Base-by-base conservation (phyloP, 2,329 filamentous ascomycete genomes). In the Fusarium abutilonis region DNA sequence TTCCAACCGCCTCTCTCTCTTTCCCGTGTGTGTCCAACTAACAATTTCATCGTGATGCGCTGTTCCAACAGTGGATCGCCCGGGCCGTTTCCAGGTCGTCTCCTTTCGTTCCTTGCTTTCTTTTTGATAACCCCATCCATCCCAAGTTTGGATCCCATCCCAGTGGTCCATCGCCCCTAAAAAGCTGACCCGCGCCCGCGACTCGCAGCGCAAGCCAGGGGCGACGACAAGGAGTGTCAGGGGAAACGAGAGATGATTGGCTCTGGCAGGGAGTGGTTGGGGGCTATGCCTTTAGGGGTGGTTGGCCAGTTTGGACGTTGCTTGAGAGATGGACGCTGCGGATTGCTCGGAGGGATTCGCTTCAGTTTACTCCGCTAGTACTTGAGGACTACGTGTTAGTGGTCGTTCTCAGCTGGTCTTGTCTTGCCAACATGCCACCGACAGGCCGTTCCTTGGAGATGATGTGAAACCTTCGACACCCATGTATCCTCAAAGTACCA, bases 101-200 rank as follows among this genome's bases (percentile, higher is more conserved):
- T 49, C 53, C 52, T 57, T 49, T 63, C 57, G 48, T 63, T 66
- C 62, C 62, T 66, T 65, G 62, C 47, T 65, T 65, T 59, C 15
- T 26, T 48, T 47, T 42, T 15, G 43, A 40, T 45, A 35, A 57
- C 43, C 60, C 54, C 50, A 52, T 57, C 55, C 56, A 62, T 54
- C 52, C 56, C 39, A 48, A 46, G 45, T 52, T 26, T 43, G 45
- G 44, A 47, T 50, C 36, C 42, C 35, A 47, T 50, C 36, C 42
- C 35, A 64, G 52, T 58, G 57, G 46, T 14, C 57, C 42, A 60
- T 65, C 45, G 46, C 53, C 46, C 48, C 54, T 60, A 48, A 46
- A 39, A 39, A 60, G 53, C 32, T 63, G 41, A 34, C 47, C 45
- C 42, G 39, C 63, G 63, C 63, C 58, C 63, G 59, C 55, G 63